These are phyloP conservation scores for Pilasporangium apinafurcum DNA, from an alignment of 352 stramenopile species.

Conservation along the genomic window DNA sequence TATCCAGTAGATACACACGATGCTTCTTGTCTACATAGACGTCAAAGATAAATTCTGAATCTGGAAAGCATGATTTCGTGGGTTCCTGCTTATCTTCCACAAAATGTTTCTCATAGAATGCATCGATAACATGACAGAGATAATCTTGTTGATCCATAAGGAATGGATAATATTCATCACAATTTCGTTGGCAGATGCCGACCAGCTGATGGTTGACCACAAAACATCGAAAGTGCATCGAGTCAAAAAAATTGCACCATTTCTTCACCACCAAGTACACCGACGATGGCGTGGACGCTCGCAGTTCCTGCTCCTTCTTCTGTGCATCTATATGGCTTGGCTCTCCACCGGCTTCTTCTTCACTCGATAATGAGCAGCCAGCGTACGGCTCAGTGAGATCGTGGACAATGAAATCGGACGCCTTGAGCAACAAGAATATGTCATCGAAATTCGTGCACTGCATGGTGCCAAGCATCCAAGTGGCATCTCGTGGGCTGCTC, in stretches of 20 bases:
- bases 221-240: slow-evolving; percentile 95
- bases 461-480: slow-evolving; percentile 87
- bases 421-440: slow-evolving; percentile 76
- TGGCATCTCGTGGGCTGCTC: slow-evolving; percentile 89
- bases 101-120: slow-evolving; percentile 59
- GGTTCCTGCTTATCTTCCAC: slow-evolving; percentile 8
- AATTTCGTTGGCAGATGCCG: slow-evolving; percentile 89
- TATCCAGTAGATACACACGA: slow-evolving; percentile 90
- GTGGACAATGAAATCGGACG: slow-evolving; percentile 86
- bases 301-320: background rate
- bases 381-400: slow-evolving; percentile 87
- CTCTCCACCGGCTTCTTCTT: slow-evolving; percentile 9
- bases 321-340: background rate
- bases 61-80: slow-evolving; percentile 35
- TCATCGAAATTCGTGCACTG: slow-evolving; percentile 80
- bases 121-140: slow-evolving; percentile 57
- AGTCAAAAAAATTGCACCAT: slow-evolving; percentile 93
- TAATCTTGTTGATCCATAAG: slow-evolving; percentile 66
- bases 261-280: slow-evolving; percentile 91
- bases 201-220: slow-evolving; percentile 75
- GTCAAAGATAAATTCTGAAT: slow-evolving; percentile 88
- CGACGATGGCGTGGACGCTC: background rate
- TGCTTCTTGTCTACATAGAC: slow-evolving; percentile 93
- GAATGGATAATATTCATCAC: slow-evolving; percentile 90
- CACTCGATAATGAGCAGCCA: no score